Evolutionary conservation across 2,329 filamentous ascomycete genomes (phyloP).

Genomic region (Nemania abortiva): DNA sequence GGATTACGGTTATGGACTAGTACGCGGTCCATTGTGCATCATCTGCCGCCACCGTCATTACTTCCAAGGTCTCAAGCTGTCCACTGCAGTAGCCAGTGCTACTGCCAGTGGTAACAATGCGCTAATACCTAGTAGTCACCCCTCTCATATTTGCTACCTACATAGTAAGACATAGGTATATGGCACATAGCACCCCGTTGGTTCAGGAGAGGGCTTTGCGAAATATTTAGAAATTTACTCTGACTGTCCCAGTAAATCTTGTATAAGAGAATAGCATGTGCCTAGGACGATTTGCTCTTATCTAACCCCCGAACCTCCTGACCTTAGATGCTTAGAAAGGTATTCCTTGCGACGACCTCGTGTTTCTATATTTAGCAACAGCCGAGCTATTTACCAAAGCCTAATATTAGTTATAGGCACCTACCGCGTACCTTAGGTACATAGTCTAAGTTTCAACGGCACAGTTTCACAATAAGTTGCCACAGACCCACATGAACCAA

Average conservation of each 20-base stretch:
- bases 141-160: background rate
- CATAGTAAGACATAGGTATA: background rate
- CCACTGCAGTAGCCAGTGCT: background rate
- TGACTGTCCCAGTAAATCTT: too few species aligned
- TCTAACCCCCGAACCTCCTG: background rate
- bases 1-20: conserved; percentile 1
- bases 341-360: conserved; percentile 6
- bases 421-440: too few species aligned
- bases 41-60: conserved; percentile 20
- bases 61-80: conserved; percentile 3
- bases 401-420: background rate
- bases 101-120: conserved; percentile 1
- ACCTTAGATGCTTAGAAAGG: background rate
- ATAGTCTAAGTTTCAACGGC: background rate
- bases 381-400: background rate
- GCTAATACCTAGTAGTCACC: conserved; percentile 3
- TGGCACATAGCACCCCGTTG: background rate
- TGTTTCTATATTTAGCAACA: conserved; percentile 30
- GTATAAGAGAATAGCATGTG: too few species aligned
- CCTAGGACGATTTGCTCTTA: too few species aligned
- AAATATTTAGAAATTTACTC: too few species aligned
- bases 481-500: too few species aligned
- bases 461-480: background rate
- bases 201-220: too few species aligned
- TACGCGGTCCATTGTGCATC: conserved; percentile 15